These are phyloP conservation scores for Penicilliopsis zonata DNA, from an alignment of 495 filamentous ascomycete genomes.

Conservation along the genomic window DNA sequence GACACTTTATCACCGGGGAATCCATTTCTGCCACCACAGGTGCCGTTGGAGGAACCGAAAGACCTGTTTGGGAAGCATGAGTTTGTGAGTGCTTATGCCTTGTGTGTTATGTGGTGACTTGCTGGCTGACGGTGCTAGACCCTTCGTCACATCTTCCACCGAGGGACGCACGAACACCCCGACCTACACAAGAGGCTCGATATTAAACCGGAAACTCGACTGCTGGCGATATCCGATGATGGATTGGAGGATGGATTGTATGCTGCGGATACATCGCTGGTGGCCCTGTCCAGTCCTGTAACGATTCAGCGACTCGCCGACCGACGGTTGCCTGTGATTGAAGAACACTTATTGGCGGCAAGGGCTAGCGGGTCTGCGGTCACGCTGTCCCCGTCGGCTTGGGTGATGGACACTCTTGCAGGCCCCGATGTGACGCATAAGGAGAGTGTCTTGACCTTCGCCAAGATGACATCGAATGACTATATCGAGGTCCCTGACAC, in stretches of 20 bases:
- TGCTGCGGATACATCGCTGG: slow-evolving; percentile 18
- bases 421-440: slow-evolving; percentile 82
- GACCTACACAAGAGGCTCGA: slow-evolving; percentile 64
- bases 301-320: slow-evolving; percentile 74
- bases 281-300: slow-evolving; percentile 46
- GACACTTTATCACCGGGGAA: slow-evolving; percentile 11
- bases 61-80: slow-evolving; percentile 15
- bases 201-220: slow-evolving; percentile 46
- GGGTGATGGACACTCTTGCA: slow-evolving; percentile 68
- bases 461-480: slow-evolving; percentile 77
- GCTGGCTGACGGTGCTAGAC: slow-evolving; percentile 34
- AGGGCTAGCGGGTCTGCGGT: slow-evolving; percentile 47
- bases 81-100: slow-evolving; percentile 23
- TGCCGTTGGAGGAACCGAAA: slow-evolving; percentile 13
- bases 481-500: slow-evolving; percentile 63
- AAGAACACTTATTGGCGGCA: slow-evolving; percentile 59
- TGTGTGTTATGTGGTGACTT: slow-evolving; percentile 5
- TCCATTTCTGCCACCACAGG: slow-evolving; percentile 22
- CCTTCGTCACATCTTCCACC: slow-evolving; percentile 83
- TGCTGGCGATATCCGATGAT: slow-evolving; percentile 57
- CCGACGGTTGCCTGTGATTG: slow-evolving; percentile 60
- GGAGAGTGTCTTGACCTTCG: slow-evolving; percentile 69
- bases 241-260: slow-evolving; percentile 30
- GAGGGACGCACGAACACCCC: slow-evolving; percentile 65
- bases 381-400: slow-evolving; percentile 53